Percentiles rank a stretch among this genome's conserved stretches.
Evolutionary conservation across 192 early-diverging fungal genomes (phyloP).

Genomic region (Kickxella alabastrina): DNA sequence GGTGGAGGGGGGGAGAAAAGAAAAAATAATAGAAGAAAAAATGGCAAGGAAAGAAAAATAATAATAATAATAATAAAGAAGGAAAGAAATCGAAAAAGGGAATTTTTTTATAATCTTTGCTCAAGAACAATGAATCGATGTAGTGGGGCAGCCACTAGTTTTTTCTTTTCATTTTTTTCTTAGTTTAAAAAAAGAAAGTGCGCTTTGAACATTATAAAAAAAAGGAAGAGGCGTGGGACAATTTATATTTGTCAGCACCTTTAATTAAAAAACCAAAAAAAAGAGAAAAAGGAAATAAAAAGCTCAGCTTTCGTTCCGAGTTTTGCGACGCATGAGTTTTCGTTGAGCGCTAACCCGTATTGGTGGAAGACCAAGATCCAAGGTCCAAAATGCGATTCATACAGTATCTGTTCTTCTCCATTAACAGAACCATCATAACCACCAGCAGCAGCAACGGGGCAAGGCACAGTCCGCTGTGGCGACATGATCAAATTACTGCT

Average conservation of each 20-base stretch:
- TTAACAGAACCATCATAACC: no score
- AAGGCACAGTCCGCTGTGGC: no score
- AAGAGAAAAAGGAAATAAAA: slow-evolving; percentile 1
- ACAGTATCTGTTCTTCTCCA: slow-evolving; percentile 13
- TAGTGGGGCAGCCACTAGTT: no score
- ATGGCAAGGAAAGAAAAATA: slow-evolving; percentile 6
- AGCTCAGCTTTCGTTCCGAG: no score
- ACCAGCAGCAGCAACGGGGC: no score
- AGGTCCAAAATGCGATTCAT: slow-evolving; percentile 46
- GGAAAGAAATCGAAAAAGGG: background rate
- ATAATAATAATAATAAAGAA: background rate
- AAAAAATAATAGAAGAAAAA: no score
- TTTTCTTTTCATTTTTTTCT: no score
- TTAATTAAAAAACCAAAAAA: slow-evolving; percentile 3
- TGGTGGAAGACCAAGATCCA: slow-evolving; percentile 45
- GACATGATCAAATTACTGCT: no score
- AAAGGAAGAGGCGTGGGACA: slow-evolving; percentile 2
- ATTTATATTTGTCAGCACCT: no score
- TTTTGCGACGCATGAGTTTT: slow-evolving; percentile 37
- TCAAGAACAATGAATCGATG: no score
- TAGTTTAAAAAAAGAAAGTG: slow-evolving; percentile 5
- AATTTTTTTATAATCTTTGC: no score
- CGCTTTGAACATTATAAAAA: background rate
- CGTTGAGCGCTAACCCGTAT: slow-evolving; percentile 46
- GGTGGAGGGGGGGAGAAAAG: no score